Evolutionary conservation across 192 early-diverging fungal genomes (phyloP).

Genomic region (Mortierella hygrophila): DNA sequence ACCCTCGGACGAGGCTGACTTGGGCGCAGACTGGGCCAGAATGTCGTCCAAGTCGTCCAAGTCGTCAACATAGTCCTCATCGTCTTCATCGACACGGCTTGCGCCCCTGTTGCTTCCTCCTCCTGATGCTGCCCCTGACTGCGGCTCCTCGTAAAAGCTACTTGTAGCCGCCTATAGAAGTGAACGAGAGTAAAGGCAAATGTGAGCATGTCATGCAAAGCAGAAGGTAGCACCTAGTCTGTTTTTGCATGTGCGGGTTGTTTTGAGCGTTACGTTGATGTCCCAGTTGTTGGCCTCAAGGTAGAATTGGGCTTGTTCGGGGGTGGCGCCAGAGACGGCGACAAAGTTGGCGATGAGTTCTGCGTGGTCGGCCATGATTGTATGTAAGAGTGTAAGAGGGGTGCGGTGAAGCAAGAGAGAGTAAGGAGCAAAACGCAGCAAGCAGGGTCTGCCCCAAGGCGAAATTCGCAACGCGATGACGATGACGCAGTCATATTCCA

Average conservation of each 20-base stretch:
- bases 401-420: not conserved
- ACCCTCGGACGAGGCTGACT: conserved; percentile 11
- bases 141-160: conserved; percentile 75
- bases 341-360: conserved; percentile 73
- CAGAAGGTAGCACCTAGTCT: no score
- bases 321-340: conserved; percentile 63
- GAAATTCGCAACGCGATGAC: not conserved
- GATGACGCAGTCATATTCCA: conserved; percentile 19
- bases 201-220: not conserved
- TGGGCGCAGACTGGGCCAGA: conserved; percentile 3
- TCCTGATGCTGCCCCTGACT: conserved; percentile 14
- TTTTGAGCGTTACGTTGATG: conserved; percentile 66
- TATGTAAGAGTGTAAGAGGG: not conserved
- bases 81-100: conserved; percentile 34
- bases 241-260: not conserved
- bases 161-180: conserved; percentile 67
- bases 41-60: conserved; percentile 53
- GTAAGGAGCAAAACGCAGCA: not conserved
- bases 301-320: conserved; percentile 76
- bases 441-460: not conserved
- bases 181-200: not conserved
- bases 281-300: conserved; percentile 86
- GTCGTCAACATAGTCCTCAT: conserved; percentile 58
- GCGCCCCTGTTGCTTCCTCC: not conserved
- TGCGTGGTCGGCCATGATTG: conserved; percentile 58